These are phyloP conservation scores for Leishmania amazonensis DNA, from an alignment of 208 protist species.

Conservation along the genomic window DNA sequence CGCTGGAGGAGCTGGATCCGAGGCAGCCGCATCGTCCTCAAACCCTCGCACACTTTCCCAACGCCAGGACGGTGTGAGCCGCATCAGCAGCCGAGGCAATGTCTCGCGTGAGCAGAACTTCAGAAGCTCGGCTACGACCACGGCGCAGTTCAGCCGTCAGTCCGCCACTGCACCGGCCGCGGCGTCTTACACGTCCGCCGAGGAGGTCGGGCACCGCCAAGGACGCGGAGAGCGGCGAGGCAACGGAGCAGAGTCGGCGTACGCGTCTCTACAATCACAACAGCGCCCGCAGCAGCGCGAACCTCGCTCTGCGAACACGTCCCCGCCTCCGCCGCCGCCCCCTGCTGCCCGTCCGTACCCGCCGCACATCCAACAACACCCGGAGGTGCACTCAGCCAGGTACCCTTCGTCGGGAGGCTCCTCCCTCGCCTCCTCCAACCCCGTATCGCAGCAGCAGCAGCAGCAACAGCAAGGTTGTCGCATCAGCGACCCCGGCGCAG, in stretches of 20 bases:
- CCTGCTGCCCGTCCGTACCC: not conserved
- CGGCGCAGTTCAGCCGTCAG: not conserved
- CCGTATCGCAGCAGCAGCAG: conserved; percentile 3
- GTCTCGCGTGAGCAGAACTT: not conserved
- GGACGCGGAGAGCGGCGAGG: not conserved
- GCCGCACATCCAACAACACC: not conserved
- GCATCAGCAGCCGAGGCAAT: not conserved
- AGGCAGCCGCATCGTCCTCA: not conserved
- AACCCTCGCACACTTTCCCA: not conserved
- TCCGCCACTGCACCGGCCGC: not conserved
- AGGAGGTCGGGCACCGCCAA: not conserved
- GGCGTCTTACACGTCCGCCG: not conserved
- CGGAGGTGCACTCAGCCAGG: not conserved
- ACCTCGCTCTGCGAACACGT: not conserved
- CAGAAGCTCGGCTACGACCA: not conserved
- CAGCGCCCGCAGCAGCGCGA: conserved; percentile 9
- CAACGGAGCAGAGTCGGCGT: not conserved
- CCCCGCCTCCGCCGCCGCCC: not conserved
- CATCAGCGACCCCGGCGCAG: conserved; percentile 3
- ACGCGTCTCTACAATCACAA: not conserved
- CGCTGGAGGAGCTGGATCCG: not conserved
- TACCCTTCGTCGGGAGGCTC: not conserved
- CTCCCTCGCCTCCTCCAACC: not conserved
- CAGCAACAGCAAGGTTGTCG: not conserved
- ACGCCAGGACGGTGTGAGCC: not conserved